Evolutionary conservation across 2,329 filamentous ascomycete genomes (phyloP), one percentile per base, ranked within the genome.

Genomic region (Trichoderma breve): DNA sequence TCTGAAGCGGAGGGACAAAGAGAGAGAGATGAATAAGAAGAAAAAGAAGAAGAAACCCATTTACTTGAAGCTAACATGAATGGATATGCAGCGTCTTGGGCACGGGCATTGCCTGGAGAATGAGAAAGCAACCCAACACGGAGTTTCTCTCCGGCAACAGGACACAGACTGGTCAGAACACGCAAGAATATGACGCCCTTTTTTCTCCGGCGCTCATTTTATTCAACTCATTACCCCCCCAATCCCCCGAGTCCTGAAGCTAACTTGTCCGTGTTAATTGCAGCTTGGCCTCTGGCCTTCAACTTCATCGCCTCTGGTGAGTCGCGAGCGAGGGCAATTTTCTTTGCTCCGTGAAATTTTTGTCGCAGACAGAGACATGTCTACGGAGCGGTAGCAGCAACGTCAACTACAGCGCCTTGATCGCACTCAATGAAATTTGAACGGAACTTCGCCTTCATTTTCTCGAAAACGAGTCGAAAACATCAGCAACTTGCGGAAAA

Each of bases 291-390:
- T 77, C 85, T 96, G 82, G 92, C 93, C 81, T 86, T 96, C 80
- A 96, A 96, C 84, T 96, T 96, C 85, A 93, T 96, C 84, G 93
- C 93, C 82, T 93, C 93, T 85, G 92, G 93, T 96, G 90, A 95
- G 93, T 95, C 83, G 55, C 57, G 60, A 43, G 61, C 53, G 24
- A 63, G 34, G 18, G 64, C 57, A 62, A 26, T 53, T 15, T 32
- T 47, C 39, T 69, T 34, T 63, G 71, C 71, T 69, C 71, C 26
- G 34, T 60, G 36, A 63, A 61, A 32, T 8, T 34, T 60, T 60
- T 47, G 55, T 57, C 65, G 8, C 55, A 43, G 30, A 72, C 55
- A 63, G 28, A 39, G n/a, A 26, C 24, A 53, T 66, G 12, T 63
- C 43, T 57, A 21, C 83, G 85, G 86, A 89, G 90, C 89, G 90